A percentile compares a stretch with the other conserved stretches of the same genome.
Evolutionary conservation across 2,329 filamentous ascomycete genomes (phyloP).

Genomic region (Xylaria sp.): DNA sequence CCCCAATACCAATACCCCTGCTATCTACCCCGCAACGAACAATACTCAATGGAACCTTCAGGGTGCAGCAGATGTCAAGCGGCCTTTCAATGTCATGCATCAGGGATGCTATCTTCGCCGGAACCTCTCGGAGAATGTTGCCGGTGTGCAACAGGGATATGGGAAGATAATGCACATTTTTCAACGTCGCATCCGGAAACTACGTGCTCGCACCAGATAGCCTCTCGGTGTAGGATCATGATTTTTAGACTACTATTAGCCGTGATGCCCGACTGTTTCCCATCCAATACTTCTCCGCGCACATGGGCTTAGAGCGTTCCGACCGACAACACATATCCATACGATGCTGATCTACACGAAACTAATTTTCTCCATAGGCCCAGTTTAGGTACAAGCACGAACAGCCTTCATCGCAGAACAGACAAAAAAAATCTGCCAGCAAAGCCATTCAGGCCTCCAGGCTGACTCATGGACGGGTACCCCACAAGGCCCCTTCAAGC

Average conservation of each 20-base stretch:
- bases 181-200: slow-evolving; percentile 5
- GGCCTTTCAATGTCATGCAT: slow-evolving; percentile 5
- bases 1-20: too few species aligned
- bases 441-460: slow-evolving; percentile 4
- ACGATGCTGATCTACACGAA: slow-evolving; percentile 12
- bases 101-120: not conserved
- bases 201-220: not conserved
- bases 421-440: not conserved
- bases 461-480: not conserved
- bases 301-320: not conserved
- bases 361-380: not conserved
- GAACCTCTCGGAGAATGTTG: not conserved
- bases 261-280: not conserved
- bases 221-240: not conserved
- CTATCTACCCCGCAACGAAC: not conserved
- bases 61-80: slow-evolving; percentile 2
- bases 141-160: slow-evolving; percentile 3
- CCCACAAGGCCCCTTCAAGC: slow-evolving; percentile 2
- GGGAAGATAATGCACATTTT: slow-evolving; percentile 21
- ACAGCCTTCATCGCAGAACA: slow-evolving; percentile 2
- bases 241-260: slow-evolving; percentile 7
- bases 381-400: not conserved
- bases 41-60: slow-evolving; percentile 2
- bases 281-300: slow-evolving; percentile 2
- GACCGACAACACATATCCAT: slow-evolving; percentile 16